Evolutionary conservation across 2,329 filamentous ascomycete species (phyloP).

Genomic region (Didymosphaeria variabile): DNA sequence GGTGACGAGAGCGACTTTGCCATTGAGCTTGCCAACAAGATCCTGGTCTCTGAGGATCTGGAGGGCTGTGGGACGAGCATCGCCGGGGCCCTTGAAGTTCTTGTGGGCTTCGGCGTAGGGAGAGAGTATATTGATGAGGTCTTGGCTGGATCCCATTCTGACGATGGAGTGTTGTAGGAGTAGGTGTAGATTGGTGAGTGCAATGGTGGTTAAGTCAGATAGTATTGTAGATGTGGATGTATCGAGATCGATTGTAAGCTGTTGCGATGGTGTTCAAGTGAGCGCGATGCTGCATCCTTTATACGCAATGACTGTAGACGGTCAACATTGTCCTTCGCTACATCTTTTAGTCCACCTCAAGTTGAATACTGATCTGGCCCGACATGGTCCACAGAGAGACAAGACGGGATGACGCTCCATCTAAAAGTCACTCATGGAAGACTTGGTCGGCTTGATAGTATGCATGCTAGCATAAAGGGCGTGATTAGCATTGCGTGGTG

Average conservation of each 20-base stretch:
- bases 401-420: neutral
- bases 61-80: constrained; percentile 51
- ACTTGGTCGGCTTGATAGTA: neutral
- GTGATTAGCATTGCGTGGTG: neutral
- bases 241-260: neutral
- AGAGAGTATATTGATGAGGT: constrained; percentile 13
- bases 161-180: neutral
- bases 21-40: constrained; percentile 39
- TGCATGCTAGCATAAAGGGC: neutral
- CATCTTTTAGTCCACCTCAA: neutral
- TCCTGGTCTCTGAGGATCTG: constrained; percentile 49
- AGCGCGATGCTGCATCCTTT: neutral
- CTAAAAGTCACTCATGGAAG: neutral
- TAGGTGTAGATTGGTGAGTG: neutral
- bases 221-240: neutral
- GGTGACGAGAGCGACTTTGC: constrained; percentile 31
- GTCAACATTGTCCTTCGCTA: neutral
- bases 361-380: neutral
- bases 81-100: constrained; percentile 46
- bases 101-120: constrained; percentile 22
- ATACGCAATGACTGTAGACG: neutral
- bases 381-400: neutral
- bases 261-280: neutral
- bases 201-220: neutral
- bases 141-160: neutral